Percentiles rank a stretch among this genome's conserved stretches.
These are phyloP conservation scores for Hanseniaspora lindneri DNA, from an alignment of 805 yeast species.

Conservation along the genomic window DNA sequence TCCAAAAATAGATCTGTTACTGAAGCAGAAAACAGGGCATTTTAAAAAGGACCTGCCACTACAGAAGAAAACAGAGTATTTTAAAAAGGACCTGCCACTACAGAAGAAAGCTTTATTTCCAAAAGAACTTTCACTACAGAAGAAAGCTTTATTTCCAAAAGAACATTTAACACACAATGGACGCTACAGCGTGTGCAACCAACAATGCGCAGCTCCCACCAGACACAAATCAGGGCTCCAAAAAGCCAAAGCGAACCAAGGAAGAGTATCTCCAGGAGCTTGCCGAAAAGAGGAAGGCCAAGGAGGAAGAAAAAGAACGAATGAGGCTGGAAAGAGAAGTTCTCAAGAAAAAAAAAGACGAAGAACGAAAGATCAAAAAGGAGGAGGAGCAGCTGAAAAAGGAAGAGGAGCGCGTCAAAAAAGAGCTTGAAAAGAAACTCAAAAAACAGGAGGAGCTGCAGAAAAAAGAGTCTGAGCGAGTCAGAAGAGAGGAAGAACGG, in stretches of 20 bases:
- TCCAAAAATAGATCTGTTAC: no score
- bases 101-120: no score
- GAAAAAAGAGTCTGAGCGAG: constrained; percentile 6
- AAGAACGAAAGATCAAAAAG: constrained; percentile 12
- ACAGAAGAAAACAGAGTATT: no score
- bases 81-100: no score
- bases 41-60: no score
- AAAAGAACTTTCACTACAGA: no score
- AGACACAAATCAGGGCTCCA: no score
- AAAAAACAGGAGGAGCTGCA: constrained; percentile 15
- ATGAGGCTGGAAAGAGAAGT: constrained; percentile 22
- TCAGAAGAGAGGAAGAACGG: constrained; percentile 22
- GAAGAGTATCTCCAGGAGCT: constrained; percentile 22
- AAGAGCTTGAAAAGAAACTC: constrained; percentile 21
- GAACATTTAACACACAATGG: no score
- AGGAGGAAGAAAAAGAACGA: constrained; percentile 22
- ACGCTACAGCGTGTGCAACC: no score
- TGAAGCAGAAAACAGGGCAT: no score
- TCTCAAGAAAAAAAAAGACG: constrained; percentile 15
- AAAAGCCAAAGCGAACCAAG: constrained; percentile 17
- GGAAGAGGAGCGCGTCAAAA: constrained; percentile 23
- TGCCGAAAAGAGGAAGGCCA: constrained; percentile 17
- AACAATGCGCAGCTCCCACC: no score
- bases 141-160: no score
- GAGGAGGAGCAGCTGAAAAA: constrained; percentile 17